These are phyloP conservation scores for Hibiscus mutabilis DNA, from an alignment of 345 rosid species.

Conservation along the genomic window DNA sequence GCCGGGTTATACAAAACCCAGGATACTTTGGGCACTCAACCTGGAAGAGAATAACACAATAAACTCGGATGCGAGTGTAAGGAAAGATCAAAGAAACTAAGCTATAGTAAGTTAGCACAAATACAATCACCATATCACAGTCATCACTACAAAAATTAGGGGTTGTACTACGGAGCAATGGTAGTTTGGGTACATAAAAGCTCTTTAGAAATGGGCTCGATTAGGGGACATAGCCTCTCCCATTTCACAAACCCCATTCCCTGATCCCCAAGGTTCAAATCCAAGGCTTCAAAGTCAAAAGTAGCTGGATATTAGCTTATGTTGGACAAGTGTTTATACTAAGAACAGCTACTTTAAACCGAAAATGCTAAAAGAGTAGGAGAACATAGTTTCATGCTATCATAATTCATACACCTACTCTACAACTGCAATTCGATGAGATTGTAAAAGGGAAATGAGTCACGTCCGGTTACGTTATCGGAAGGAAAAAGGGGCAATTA, in stretches of 20 bases:
- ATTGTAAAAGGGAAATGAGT: not conserved
- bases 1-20: constrained; percentile 82
- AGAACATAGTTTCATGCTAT: not conserved
- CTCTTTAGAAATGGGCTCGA: no score
- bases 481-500: not conserved
- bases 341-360: not conserved
- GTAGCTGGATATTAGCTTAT: not conserved
- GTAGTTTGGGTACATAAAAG: not conserved
- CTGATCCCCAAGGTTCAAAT: no score
- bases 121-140: not conserved
- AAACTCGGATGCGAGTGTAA: constrained; percentile 10
- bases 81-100: constrained; percentile 3
- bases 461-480: not conserved
- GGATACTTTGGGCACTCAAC: constrained; percentile 99
- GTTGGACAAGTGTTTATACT: not conserved
- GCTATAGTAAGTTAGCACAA: not conserved
- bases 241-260: no score
- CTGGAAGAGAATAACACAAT: constrained; percentile 36
- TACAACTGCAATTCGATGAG: not conserved
- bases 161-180: not conserved
- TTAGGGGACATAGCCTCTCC: not conserved
- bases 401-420: not conserved
- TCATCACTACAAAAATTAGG: not conserved
- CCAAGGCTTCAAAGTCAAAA: no score
- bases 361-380: not conserved